phyloP scores from a whole-genome alignment of 2,329 filamentous ascomycete species.

The Dactylellina haptotyla region DNA sequence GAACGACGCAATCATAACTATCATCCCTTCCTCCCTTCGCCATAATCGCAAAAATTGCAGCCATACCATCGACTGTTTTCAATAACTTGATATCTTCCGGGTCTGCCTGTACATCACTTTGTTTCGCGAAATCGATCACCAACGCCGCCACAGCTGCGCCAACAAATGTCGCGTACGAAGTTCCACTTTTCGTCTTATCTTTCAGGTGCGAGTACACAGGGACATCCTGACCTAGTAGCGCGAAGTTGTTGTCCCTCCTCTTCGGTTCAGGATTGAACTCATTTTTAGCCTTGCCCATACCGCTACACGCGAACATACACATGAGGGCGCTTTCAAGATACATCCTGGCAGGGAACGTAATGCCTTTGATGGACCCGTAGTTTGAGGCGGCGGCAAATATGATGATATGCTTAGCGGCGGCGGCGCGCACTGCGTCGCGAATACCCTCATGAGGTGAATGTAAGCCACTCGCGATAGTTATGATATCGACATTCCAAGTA shows the following conservation, averaged over 20 bases:
- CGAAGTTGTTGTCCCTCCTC: not conserved
- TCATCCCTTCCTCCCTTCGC: not conserved
- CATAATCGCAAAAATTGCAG: not conserved
- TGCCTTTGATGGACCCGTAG: not conserved
- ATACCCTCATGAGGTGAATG: not conserved
- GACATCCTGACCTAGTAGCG: not conserved
- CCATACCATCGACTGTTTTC: not conserved
- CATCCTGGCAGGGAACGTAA: not conserved
- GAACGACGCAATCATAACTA: not conserved
- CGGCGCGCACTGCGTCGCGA: not conserved
- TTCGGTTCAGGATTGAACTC: not conserved
- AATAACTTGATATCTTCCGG: not conserved
- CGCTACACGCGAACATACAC: not conserved
- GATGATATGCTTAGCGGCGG: not conserved
- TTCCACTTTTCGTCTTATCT: not conserved
- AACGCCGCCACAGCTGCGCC: not conserved
- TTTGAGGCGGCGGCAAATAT: not conserved
- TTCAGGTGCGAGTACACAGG: not conserved
- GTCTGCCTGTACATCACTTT: not conserved
- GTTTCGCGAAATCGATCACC: not conserved
- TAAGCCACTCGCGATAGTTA: not conserved
- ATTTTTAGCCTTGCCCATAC: not conserved
- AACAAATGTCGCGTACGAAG: not conserved
- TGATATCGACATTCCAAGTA: not conserved
- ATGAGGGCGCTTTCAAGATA: not conserved